Percentiles rank a stretch among this genome's conserved stretches.
These are phyloP conservation scores for Senna tora DNA, from an alignment of 306 rosid genomes.

Conservation along the genomic window DNA sequence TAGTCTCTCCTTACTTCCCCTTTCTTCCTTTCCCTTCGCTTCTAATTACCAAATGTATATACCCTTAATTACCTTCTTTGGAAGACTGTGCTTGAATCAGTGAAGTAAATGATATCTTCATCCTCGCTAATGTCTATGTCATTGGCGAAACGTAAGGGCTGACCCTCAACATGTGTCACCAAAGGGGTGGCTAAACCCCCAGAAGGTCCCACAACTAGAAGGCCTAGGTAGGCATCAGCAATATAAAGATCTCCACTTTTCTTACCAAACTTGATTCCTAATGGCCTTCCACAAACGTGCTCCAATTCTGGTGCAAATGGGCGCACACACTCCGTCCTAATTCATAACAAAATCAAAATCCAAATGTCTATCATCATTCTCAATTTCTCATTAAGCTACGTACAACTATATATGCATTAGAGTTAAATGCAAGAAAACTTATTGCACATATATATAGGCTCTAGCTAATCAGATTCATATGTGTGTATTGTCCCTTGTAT, in stretches of 20 bases:
- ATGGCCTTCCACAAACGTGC: constrained; percentile 90
- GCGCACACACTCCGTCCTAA: constrained; percentile 70
- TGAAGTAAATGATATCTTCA: constrained; percentile 71
- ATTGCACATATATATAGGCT: too few relatives aligned
- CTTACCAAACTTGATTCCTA: constrained; percentile 76
- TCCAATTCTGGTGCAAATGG: constrained; percentile 87
- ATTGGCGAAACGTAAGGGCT: constrained; percentile 73
- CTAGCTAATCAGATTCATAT: too few relatives aligned
- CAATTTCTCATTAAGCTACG: not conserved
- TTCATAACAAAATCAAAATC: not conserved
- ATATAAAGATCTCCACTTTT: constrained; percentile 80
- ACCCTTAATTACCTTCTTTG: too few relatives aligned
- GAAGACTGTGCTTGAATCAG: constrained; percentile 69
- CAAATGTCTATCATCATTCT: not conserved
- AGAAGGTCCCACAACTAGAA: constrained; percentile 75
- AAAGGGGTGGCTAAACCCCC: constrained; percentile 84
- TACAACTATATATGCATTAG: too few relatives aligned
- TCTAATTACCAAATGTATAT: too few relatives aligned
- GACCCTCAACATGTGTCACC: constrained; percentile 73
- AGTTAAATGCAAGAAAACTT: too few relatives aligned
- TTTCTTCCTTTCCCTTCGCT: too few relatives aligned
- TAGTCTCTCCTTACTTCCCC: too few relatives aligned
- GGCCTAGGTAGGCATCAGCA: constrained; percentile 93
- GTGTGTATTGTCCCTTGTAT: too few relatives aligned
- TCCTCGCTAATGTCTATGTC: constrained; percentile 82